phyloP scores from a whole-genome alignment of 139 green algal genomes.

The Edaphochlamys debaryana region DNA sequence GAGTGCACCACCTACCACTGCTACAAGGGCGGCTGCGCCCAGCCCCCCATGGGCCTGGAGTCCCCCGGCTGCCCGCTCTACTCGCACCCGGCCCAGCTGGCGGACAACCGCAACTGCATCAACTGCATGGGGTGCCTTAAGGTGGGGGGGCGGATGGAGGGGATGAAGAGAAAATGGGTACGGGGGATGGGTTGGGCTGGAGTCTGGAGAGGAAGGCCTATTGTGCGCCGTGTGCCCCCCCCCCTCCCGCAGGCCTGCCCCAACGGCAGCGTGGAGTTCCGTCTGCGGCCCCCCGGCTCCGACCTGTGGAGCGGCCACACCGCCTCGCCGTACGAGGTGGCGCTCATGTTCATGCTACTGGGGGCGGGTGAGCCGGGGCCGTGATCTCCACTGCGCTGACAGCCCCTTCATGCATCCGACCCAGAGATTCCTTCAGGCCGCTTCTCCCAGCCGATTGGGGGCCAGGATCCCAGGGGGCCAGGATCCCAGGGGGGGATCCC shows the following conservation, averaged over 20 bases:
- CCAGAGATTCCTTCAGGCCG: no score
- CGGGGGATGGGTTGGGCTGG: no score
- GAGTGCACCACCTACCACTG: conserved; percentile 80
- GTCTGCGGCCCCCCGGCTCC: conserved; percentile 66
- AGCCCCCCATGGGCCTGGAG: conserved; percentile 48
- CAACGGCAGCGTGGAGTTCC: conserved; percentile 67
- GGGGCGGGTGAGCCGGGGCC: conserved; percentile 59
- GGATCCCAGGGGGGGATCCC: no score
- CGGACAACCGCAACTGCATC: conserved; percentile 79
- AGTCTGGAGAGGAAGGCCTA: no score
- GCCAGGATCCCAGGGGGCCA: no score
- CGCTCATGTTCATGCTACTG: conserved; percentile 81
- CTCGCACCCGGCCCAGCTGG: conserved; percentile 77
- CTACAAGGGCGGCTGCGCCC: conserved; percentile 66
- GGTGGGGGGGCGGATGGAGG: no score
- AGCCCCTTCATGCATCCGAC: no score
- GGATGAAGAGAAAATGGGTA: no score
- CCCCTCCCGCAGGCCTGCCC: conserved; percentile 70
- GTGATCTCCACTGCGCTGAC: no score
- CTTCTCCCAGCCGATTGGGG: no score
- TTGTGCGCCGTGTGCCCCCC: no score
- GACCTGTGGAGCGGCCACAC: conserved; percentile 77
- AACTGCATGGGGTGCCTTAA: conserved; percentile 75
- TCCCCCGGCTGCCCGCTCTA: conserved; percentile 77
- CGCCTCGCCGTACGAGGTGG: conserved; percentile 63